phyloP scores from a whole-genome alignment of 148 eudicot genomes.

The Cornus florida region DNA sequence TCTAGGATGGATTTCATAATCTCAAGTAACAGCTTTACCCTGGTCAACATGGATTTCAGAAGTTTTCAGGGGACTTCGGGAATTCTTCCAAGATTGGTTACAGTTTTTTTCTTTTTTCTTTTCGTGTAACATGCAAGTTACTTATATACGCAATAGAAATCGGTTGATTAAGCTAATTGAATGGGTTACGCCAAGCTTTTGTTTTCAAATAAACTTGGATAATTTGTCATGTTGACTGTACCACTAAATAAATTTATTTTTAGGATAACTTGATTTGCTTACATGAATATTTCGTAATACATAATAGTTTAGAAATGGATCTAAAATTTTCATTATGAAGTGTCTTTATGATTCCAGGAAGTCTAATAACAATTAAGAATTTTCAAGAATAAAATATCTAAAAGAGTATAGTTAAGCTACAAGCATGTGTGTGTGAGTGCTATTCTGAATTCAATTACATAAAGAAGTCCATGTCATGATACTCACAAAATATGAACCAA shows the following conservation, averaged over 20 bases:
- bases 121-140: neutral
- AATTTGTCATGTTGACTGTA: neutral
- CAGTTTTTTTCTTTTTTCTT: too few species aligned
- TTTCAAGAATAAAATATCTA: conserved; percentile 1
- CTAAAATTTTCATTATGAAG: neutral
- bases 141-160: neutral
- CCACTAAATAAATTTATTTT: neutral
- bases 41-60: neutral
- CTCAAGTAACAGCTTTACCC: neutral
- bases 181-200: neutral
- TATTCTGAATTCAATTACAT: neutral
- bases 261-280: neutral
- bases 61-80: neutral
- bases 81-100: too few species aligned
- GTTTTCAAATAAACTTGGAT: neutral
- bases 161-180: neutral
- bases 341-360: neutral
- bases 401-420: neutral
- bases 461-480: neutral
- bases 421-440: neutral
- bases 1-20: neutral
- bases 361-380: neutral
- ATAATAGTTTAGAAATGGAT: neutral
- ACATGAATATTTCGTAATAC: neutral
- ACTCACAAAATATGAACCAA: conserved; percentile 67